These are phyloP conservation scores for Arachis hypogaea DNA, from an alignment of 306 rosid species.

Conservation along the genomic window DNA sequence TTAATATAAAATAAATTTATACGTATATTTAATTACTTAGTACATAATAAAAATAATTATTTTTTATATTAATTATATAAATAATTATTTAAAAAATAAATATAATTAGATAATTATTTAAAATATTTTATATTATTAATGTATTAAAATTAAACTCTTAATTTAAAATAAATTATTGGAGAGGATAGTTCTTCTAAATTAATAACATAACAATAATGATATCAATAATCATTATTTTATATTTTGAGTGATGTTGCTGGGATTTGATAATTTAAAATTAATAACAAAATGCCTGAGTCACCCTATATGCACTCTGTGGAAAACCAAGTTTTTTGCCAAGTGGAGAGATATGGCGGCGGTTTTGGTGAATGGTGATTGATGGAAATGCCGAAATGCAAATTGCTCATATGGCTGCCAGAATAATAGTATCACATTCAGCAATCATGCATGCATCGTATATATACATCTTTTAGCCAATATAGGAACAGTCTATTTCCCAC, in stretches of 20 bases:
- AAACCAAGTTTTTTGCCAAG: constrained; percentile 1
- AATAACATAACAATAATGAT: too few relatives aligned
- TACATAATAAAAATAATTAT: too few relatives aligned
- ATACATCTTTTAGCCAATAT: constrained; percentile 15
- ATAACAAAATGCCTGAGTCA: not conserved
- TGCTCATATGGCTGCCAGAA: not conserved
- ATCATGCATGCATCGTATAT: not conserved
- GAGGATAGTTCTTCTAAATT: too few relatives aligned
- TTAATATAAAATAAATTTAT: too few relatives aligned
- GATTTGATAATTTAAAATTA: not conserved
- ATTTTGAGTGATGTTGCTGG: not conserved
- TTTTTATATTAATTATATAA: too few relatives aligned
- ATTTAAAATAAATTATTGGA: too few relatives aligned
- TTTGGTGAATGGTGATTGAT: not conserved
- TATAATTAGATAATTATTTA: too few relatives aligned
- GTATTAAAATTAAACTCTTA: too few relatives aligned
- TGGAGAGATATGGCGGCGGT: not conserved
- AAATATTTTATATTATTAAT: too few relatives aligned
- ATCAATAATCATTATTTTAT: too few relatives aligned
- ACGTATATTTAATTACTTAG: too few relatives aligned
- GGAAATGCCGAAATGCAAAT: not conserved
- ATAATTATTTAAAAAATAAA: too few relatives aligned
- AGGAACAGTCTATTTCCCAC: constrained; percentile 14
- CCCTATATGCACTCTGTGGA: not conserved
- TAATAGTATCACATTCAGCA: not conserved